Percentiles rank a stretch among this genome's conserved stretches.
Evolutionary conservation across 208 protist species (phyloP).

Genomic region (Acanthamoeba healyi): DNA sequence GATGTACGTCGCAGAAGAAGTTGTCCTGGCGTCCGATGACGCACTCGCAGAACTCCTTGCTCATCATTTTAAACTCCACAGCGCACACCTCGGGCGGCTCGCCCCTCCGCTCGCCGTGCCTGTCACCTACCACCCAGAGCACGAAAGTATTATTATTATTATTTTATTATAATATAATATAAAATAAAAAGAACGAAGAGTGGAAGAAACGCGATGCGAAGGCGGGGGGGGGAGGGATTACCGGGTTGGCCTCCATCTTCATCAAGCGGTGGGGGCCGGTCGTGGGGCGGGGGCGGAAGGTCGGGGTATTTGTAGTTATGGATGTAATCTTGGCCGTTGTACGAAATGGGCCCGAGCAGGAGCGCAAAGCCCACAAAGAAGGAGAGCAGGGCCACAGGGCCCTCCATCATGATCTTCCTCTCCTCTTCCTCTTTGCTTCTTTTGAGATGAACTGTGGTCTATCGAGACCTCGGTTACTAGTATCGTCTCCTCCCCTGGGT

Average conservation of each 20-base stretch:
- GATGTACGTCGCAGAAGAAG: not conserved
- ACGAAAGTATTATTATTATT: too few species aligned
- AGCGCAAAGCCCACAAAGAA: not conserved
- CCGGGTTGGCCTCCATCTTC: not conserved
- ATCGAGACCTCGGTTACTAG: too few species aligned
- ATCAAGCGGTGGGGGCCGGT: not conserved
- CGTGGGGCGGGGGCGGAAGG: not conserved
- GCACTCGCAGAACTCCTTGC: conserved; percentile 31
- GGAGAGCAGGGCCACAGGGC: not conserved
- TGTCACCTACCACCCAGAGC: too few species aligned
- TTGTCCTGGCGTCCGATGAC: conserved; percentile 6
- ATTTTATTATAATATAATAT: not conserved
- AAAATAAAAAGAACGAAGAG: not conserved
- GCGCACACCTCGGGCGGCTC: not conserved
- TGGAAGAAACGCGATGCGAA: too few species aligned
- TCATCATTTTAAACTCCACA: not conserved
- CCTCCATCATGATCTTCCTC: not conserved
- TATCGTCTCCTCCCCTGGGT: too few species aligned
- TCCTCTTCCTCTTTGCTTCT: too few species aligned
- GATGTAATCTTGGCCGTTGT: not conserved
- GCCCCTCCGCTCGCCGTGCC: not conserved
- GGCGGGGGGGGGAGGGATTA: not conserved
- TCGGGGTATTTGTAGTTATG: not conserved
- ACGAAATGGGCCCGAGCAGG: not conserved
- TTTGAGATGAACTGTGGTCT: too few species aligned